Evolutionary conservation across 2,329 filamentous ascomycete species (phyloP).

Genomic region (Pseudogymnoascus sp.): DNA sequence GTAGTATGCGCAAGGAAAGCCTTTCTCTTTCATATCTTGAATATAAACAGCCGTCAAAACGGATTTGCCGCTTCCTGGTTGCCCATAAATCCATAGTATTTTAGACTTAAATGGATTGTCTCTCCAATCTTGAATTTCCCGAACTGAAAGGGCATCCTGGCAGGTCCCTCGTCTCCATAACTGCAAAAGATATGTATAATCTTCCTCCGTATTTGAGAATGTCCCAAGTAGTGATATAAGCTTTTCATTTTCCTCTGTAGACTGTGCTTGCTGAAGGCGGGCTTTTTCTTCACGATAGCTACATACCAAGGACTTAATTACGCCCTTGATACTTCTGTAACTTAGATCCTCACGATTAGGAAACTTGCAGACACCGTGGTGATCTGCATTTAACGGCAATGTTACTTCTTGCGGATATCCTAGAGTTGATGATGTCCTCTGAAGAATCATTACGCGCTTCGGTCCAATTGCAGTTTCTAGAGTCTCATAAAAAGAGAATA

Average conservation of each 20-base stretch:
- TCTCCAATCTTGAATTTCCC: conserved; percentile 11
- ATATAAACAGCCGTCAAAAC: conserved; percentile 26
- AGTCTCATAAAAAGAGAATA: conserved; percentile 42
- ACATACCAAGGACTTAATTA: neutral
- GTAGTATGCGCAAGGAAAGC: conserved; percentile 22
- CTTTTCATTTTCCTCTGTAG: neutral
- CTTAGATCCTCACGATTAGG: conserved; percentile 24
- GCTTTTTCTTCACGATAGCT: neutral
- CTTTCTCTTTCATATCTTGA: conserved; percentile 18
- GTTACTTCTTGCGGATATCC: conserved; percentile 24
- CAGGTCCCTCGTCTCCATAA: conserved; percentile 20
- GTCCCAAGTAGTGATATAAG: neutral
- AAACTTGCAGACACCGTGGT: conserved; percentile 30
- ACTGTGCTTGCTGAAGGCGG: neutral
- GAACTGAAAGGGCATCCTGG: conserved; percentile 17
- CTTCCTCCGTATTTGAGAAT: conserved; percentile 3
- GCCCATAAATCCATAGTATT: conserved; percentile 26
- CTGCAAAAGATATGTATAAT: conserved; percentile 17
- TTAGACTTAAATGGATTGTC: neutral
- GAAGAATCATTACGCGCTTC: conserved; percentile 20
- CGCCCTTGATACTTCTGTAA: conserved; percentile 30
- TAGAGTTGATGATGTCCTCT: conserved; percentile 21
- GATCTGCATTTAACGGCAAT: conserved; percentile 25
- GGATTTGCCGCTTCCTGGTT: conserved; percentile 29
- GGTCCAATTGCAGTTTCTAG: conserved; percentile 23